These are phyloP conservation scores for Dillenia turbinata DNA, from an alignment of 164 flowering plant species.

Conservation along the genomic window DNA sequence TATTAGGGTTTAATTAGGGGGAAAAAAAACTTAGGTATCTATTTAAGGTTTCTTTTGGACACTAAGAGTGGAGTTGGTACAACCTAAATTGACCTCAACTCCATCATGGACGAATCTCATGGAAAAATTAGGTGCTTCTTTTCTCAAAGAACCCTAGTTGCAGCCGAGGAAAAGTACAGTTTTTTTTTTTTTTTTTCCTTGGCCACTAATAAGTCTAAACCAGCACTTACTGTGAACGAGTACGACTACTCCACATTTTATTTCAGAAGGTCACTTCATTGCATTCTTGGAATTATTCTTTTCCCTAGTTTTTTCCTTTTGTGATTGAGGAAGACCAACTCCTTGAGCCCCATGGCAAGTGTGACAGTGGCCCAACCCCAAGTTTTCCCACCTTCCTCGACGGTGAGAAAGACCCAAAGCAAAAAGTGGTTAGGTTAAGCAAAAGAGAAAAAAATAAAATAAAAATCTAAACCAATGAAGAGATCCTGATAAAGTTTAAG, in stretches of 20 bases:
- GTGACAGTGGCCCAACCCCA: constrained; percentile 17
- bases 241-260: constrained; percentile 18
- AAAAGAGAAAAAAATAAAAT: too few species aligned
- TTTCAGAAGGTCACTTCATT: constrained; percentile 25
- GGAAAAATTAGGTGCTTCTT: too few species aligned
- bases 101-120: too few species aligned
- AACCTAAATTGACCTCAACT: too few species aligned
- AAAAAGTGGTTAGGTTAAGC: constrained; percentile 13
- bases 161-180: too few species aligned
- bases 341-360: constrained; percentile 25
- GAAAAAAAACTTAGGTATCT: too few species aligned
- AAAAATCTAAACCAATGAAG: constrained; percentile 9
- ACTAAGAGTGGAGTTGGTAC: too few species aligned
- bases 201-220: too few species aligned
- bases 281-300: background rate
- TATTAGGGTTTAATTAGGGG: too few species aligned
- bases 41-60: too few species aligned
- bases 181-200: too few species aligned
- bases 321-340: constrained; percentile 23
- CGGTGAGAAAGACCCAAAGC: constrained; percentile 9
- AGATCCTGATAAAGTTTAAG: constrained; percentile 16
- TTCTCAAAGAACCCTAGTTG: too few species aligned
- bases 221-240: background rate
- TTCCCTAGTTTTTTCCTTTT: background rate
- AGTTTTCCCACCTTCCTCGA: constrained; percentile 9